phyloP scores from a whole-genome alignment of 306 rosid species.

The Rosa lucieae region DNA sequence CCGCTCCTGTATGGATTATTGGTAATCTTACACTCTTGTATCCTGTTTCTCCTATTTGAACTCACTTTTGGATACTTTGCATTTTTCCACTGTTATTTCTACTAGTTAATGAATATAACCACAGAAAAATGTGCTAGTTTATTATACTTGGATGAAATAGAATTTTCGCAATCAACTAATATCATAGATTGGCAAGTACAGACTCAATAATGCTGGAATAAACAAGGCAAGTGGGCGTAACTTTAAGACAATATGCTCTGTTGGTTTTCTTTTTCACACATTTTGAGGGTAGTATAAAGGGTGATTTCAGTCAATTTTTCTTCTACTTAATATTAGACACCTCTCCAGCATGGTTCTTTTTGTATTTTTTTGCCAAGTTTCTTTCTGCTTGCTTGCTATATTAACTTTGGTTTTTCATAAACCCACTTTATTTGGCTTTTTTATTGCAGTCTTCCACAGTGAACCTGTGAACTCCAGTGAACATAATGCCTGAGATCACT shows the following conservation, averaged over 20 bases:
- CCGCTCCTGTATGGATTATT: slow-evolving; percentile 70
- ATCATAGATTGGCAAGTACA: background rate
- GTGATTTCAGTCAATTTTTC: background rate
- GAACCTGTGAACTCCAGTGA: background rate
- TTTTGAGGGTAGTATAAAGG: background rate
- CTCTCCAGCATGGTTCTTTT: background rate
- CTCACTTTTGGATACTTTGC: background rate
- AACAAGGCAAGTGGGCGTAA: background rate
- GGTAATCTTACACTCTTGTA: slow-evolving; percentile 36
- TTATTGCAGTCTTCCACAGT: background rate
- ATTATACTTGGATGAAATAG: no score
- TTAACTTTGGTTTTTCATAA: no score
- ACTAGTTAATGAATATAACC: background rate
- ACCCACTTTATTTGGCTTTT: background rate
- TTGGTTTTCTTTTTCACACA: background rate
- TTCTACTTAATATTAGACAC: no score
- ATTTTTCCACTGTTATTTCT: background rate
- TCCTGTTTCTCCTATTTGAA: background rate
- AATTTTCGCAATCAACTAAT: background rate
- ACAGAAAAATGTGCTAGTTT: no score
- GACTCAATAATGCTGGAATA: background rate
- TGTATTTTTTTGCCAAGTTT: background rate
- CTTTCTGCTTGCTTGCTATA: background rate
- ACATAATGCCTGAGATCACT: background rate
- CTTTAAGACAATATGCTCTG: background rate